Base-by-base conservation (phyloP, 2,329 filamentous ascomycete genomes). In the Nigrospora oryzae region DNA sequence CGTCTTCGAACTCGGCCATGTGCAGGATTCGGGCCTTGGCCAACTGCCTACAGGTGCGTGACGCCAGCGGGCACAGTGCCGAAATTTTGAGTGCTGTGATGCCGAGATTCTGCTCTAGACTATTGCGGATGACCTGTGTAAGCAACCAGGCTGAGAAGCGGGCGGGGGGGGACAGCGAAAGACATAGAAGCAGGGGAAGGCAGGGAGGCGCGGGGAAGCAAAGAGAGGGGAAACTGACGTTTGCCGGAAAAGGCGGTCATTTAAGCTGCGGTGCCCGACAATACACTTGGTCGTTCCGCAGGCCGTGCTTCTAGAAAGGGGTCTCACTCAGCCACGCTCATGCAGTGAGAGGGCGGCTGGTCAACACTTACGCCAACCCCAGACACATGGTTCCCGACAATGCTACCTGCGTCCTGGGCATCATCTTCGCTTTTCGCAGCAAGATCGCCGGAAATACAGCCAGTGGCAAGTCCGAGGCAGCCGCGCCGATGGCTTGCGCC, bases 81-180 rank as follows among this genome's bases (percentile, higher is more conserved):
- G 39, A 33, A 11, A 41, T 19, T 31, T 34, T 41, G 31, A 41
- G 39, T 16, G 39, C 39, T 12, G 39, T 41, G 14, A 41, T 34
- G 39, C 39, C 39, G 16, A 41, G 31, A 31, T 41, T 41, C 28
- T 41, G 39, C 34, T 41, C 39, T 23, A 41, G 39, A 4, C 39
- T 41, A 16, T 32, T 5, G 28, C 17, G 16, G 39, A 17, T 40
- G 34, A 23, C 15, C 38, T 4, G 11, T 40, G n/a, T n/a, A 11
- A 16, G 11, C 4, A 4, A 31, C 8, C 16, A 2, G 16, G 36
- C n/a, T n/a, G 11, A 19, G 19, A 38, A n/a, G 38, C n/a, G 38
- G 28, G 28, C n/a, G 19, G 5, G n/a, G 7, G 28, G n/a, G 14
- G 12, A 12, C 1, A 4, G 10, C 3, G 12, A 10, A 23, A 23